Conservation (phyloP, 2,329 filamentous ascomycete genomes). For the Daldinia sp. region DNA sequence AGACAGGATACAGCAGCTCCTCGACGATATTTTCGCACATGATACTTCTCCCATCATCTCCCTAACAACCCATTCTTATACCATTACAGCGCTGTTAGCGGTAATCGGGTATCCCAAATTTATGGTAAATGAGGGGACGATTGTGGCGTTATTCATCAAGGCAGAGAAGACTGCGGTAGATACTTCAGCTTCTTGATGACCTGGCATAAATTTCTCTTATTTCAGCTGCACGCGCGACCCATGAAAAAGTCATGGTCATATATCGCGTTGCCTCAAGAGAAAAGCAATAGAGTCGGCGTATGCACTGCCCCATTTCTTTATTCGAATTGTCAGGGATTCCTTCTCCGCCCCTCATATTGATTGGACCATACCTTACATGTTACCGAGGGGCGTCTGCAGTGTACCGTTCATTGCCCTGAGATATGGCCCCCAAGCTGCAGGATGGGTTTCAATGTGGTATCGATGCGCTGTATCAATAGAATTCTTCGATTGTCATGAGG, state of each 20-base stretch:
- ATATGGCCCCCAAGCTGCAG: not conserved
- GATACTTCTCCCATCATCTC: slow-evolving; percentile 28
- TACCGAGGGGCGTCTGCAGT: not conserved
- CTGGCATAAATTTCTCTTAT: not conserved
- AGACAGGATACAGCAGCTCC: slow-evolving; percentile 22
- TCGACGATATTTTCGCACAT: slow-evolving; percentile 34
- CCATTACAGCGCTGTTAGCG: slow-evolving; percentile 24
- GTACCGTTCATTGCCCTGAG: not conserved
- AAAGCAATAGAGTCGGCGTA: not conserved
- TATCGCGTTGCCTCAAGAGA: not conserved
- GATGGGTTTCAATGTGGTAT: not conserved
- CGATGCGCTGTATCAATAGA: slow-evolving; percentile 3
- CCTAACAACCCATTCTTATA: slow-evolving; percentile 34
- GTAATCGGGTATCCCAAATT: slow-evolving; percentile 14
- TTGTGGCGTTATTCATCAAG: slow-evolving; percentile 34
- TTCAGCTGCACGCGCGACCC: not conserved
- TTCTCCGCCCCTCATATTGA: not conserved
- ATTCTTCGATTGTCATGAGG: not conserved
- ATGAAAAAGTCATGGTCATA: not conserved
- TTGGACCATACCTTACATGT: not conserved
- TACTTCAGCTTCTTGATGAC: not conserved
- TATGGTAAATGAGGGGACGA: slow-evolving; percentile 27
- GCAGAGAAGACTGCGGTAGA: slow-evolving; percentile 13
- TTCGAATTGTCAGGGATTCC: not conserved
- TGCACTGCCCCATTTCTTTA: not conserved